Evolutionary conservation across 2,329 filamentous ascomycete species (phyloP), one percentile per base, ranked within the genome.

Genomic region (Aspergillus eucalypticola): DNA sequence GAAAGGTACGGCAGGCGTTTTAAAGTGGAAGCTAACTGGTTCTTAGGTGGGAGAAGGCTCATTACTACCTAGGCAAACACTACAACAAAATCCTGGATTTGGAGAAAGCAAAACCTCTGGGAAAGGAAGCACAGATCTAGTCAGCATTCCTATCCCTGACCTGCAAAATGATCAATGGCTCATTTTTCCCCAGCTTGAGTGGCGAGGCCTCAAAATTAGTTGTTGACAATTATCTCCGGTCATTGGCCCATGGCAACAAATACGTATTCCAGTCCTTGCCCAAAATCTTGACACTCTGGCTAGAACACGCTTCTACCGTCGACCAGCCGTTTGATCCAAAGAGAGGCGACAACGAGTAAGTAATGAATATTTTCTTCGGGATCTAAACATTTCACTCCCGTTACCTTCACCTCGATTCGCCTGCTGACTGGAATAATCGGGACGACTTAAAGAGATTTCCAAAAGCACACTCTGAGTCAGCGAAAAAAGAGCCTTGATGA

Each of bases 61-160:
- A 98, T 73, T 99, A 98, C 74, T 96, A 97, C 74, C 84, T 99
- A 8, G 95, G 95, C 5, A 92, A 94, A 50, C 92, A 98, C 76
- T 99, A 99, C 83, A 96, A 96, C 74, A 99, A 97, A 75, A 85
- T 98, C 3, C 81, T 97, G 3, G 94, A 98, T 69, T 91, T 92
- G 0, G 92, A 98, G 74, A 93, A 92, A 75, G 81, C 84, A 2
- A 85, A 96, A 55, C 88, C 89, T 39, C 81, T 86, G 17, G 86
- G 89, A 27, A 92, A 93, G 64, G 92, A 96, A 75, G 88, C 85
- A 44, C 89, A 92, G 56, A 82, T 85, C 60, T 92, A 88, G 77
- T 80, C 67, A 58, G 77, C 65, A 48, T 19, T n/a, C 15, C 19
- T 23, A 2, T 13, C 17, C 32, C 10, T 35, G 11, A 13, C 10